Conservation (phyloP, 768 basidiomycete genomes). For the Thelephora ganbajun region DNA sequence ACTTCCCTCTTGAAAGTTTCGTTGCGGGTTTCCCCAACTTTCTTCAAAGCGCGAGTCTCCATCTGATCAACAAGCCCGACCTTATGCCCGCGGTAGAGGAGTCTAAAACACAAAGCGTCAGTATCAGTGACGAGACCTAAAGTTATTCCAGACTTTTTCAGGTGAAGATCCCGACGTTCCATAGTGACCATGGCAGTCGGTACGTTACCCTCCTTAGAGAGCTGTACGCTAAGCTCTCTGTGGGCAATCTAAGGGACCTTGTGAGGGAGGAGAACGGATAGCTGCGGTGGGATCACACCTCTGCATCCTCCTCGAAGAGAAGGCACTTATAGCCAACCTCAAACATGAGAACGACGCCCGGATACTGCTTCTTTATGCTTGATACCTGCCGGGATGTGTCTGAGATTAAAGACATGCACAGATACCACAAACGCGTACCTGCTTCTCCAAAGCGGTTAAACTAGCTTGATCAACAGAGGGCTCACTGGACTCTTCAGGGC, state of each 20-base stretch:
- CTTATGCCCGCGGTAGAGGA: conserved; percentile 67
- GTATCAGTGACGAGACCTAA: background rate
- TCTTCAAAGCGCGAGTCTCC: conserved; percentile 85
- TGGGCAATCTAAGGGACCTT: conserved; percentile 41
- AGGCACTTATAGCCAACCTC: conserved; percentile 77
- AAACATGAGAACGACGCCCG: conserved; percentile 58
- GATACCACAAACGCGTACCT: no score
- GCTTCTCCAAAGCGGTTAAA: no score
- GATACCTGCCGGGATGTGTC: no score
- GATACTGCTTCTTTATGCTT: conserved; percentile 45
- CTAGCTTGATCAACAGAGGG: background rate
- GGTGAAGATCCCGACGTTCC: conserved; percentile 51
- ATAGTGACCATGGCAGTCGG: conserved; percentile 61
- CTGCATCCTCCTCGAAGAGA: conserved; percentile 78
- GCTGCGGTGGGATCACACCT: conserved; percentile 24
- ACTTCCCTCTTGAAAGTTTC: conserved; percentile 61
- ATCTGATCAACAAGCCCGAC: conserved; percentile 75
- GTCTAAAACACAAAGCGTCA: conserved; percentile 21
- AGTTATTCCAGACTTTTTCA: conserved; percentile 46
- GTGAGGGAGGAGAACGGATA: background rate
- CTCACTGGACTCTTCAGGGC: background rate
- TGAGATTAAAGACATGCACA: no score
- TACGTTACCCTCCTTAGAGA: conserved; percentile 60
- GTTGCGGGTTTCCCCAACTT: conserved; percentile 61
- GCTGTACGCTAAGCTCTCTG: conserved; percentile 66